Evolutionary conservation across 1,139 yeast species (phyloP).

Genomic region (Wickerhamiella infanticola): DNA sequence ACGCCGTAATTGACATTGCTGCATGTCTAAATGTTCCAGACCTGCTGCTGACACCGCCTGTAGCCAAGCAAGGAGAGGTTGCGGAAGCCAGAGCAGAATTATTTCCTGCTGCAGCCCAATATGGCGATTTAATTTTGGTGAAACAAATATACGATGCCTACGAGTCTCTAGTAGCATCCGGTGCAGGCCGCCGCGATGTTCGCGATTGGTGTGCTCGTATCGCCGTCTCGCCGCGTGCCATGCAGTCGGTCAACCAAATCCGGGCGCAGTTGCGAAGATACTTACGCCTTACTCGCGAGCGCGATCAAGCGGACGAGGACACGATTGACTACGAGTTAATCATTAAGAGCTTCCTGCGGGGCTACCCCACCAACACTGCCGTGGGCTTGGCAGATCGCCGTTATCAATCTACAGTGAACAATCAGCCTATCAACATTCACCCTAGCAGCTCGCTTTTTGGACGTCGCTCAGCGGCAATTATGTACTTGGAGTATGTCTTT

Average conservation of each 20-base stretch:
- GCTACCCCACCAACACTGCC: conserved; percentile 76
- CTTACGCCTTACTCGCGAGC: conserved; percentile 27
- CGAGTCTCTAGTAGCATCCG: conserved; percentile 24
- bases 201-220: conserved; percentile 74
- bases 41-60: conserved; percentile 60
- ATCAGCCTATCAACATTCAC: conserved; percentile 59
- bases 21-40: conserved; percentile 91
- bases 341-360: conserved; percentile 57
- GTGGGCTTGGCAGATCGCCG: conserved; percentile 92
- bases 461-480: conserved; percentile 62
- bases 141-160: conserved; percentile 62
- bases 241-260: conserved; percentile 60
- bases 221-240: conserved; percentile 62
- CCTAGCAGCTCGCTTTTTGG: conserved; percentile 88
- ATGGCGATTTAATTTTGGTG: conserved; percentile 74
- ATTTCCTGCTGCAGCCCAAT: conserved; percentile 51
- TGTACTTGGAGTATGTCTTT: conserved; percentile 89
- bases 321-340: conserved; percentile 38
- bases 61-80: conserved; percentile 71
- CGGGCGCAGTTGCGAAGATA: conserved; percentile 63
- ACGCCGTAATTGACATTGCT: conserved; percentile 69
- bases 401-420: conserved; percentile 67
- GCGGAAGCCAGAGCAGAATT: conserved; percentile 31
- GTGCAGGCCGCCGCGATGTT: conserved; percentile 31
- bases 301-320: conserved; percentile 8